These are phyloP conservation scores for Lodderomyces theae DNA, from an alignment of 1,139 yeast species.

Conservation along the genomic window DNA sequence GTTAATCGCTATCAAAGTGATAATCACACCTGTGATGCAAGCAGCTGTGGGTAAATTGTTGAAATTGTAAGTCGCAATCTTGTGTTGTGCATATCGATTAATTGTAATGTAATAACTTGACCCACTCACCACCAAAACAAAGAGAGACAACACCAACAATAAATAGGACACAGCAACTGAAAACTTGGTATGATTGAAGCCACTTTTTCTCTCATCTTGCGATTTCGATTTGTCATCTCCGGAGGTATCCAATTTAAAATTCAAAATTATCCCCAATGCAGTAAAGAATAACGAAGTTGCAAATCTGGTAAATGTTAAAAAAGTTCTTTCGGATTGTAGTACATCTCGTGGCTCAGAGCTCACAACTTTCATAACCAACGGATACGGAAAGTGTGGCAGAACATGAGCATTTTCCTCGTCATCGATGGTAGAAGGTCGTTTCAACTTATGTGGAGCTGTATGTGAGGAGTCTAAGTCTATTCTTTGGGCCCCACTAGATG, in stretches of 20 bases:
- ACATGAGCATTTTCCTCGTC: slow-evolving; percentile 4
- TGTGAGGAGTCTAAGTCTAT: neutral
- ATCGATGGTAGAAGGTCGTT: neutral
- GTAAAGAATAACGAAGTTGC: slow-evolving; percentile 49
- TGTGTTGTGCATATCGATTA: slow-evolving; percentile 42
- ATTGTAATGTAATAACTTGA: slow-evolving; percentile 48
- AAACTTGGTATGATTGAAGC: slow-evolving; percentile 19
- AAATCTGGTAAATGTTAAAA: slow-evolving; percentile 52
- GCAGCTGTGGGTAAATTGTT: slow-evolving; percentile 38
- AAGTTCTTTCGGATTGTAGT: slow-evolving; percentile 58
- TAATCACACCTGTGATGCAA: slow-evolving; percentile 34
- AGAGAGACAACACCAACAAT: slow-evolving; percentile 39
- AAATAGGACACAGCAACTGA: slow-evolving; percentile 37
- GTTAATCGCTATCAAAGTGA: slow-evolving; percentile 45
- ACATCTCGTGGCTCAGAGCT: slow-evolving; percentile 63
- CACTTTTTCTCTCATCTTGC: slow-evolving; percentile 10
- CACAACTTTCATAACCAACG: slow-evolving; percentile 38
- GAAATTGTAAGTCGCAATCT: slow-evolving; percentile 39
- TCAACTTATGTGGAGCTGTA: neutral
- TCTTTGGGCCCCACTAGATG: neutral
- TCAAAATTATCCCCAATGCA: slow-evolving; percentile 51
- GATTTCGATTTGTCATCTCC: slow-evolving; percentile 9
- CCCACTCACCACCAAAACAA: slow-evolving; percentile 39
- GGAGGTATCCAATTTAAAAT: slow-evolving; percentile 44
- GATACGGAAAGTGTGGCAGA: slow-evolving; percentile 17